These are phyloP conservation scores for Coelastrella sp. DNA, from an alignment of 139 green algal genomes.

Conservation along the genomic window DNA sequence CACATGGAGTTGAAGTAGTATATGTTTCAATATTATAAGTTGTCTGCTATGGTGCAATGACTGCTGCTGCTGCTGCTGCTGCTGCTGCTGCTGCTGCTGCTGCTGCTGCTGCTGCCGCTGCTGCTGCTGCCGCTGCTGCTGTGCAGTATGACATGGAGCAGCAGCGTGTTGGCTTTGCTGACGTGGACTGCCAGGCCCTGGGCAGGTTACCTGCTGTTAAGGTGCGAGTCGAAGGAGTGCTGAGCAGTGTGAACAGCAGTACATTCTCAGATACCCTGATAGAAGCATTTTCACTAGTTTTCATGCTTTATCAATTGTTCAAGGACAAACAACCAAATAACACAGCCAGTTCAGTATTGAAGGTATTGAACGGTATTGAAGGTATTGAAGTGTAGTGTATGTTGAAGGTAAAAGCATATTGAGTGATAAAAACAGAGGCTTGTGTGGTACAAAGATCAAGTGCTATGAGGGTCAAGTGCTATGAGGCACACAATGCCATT, in stretches of 20 bases:
- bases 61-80: background rate
- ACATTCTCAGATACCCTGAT: background rate
- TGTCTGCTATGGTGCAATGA: too few species aligned
- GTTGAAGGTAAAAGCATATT: too few species aligned
- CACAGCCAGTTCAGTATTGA: too few species aligned
- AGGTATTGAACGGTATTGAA: too few species aligned
- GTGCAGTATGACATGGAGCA: conserved; percentile 41
- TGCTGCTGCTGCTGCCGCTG: conserved; percentile 3
- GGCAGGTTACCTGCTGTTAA: background rate
- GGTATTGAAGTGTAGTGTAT: too few species aligned
- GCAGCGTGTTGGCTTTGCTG: conserved; percentile 37
- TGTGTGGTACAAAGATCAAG: too few species aligned
- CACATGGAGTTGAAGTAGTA: too few species aligned
- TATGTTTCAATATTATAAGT: too few species aligned
- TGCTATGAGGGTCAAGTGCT: too few species aligned
- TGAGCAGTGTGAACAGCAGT: background rate
- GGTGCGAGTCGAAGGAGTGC: background rate
- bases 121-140: conserved; percentile 16
- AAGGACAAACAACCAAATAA: too few species aligned
- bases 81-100: conserved; percentile 8
- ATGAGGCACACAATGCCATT: too few species aligned
- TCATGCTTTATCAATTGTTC: background rate
- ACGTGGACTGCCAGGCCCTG: conserved; percentile 35
- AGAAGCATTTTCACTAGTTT: background rate
- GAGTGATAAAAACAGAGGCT: too few species aligned